phyloP scores from a whole-genome alignment of 805 yeast genomes.

The Ascoidea asiatica region DNA sequence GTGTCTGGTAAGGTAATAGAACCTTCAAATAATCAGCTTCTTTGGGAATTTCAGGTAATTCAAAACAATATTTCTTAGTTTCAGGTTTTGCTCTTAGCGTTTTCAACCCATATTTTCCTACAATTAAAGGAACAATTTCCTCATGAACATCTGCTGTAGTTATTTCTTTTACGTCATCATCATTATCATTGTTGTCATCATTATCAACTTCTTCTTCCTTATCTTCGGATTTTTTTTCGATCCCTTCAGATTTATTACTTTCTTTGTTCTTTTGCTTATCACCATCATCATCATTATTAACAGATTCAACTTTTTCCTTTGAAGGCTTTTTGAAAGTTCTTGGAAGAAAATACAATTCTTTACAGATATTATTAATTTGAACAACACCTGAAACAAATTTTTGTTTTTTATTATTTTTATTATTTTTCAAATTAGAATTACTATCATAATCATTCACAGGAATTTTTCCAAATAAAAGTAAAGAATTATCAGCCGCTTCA shows the following conservation, averaged over 20 bases:
- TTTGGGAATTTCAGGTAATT: slow-evolving; percentile 62
- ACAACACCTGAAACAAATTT: slow-evolving; percentile 59
- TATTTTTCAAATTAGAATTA: too few species aligned
- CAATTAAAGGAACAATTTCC: slow-evolving; percentile 56
- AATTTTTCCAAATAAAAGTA: slow-evolving; percentile 74
- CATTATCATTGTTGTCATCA: slow-evolving; percentile 29
- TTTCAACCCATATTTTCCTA: slow-evolving; percentile 48
- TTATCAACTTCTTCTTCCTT: slow-evolving; percentile 13
- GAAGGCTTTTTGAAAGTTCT: slow-evolving; percentile 32
- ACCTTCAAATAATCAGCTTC: slow-evolving; percentile 73
- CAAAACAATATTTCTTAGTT: slow-evolving; percentile 77
- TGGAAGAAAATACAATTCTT: slow-evolving; percentile 74
- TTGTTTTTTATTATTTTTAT: slow-evolving; percentile 33
- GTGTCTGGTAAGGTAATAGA: slow-evolving; percentile 59
- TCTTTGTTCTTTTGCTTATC: slow-evolving; percentile 70
- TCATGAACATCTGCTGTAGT: slow-evolving; percentile 58
- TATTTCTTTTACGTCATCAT: slow-evolving; percentile 24
- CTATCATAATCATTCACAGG: too few species aligned
- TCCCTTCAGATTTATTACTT: slow-evolving; percentile 32
- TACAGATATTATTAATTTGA: slow-evolving; percentile 53
- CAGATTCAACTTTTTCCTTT: slow-evolving; percentile 28
- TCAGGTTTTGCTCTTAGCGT: slow-evolving; percentile 59
- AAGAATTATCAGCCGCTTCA: slow-evolving; percentile 48
- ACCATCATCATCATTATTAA: slow-evolving; percentile 30
- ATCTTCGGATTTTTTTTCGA: slow-evolving; percentile 24